phyloP scores from a whole-genome alignment of 1,284 basidiomycete genomes.

The Leccinum insolens region DNA sequence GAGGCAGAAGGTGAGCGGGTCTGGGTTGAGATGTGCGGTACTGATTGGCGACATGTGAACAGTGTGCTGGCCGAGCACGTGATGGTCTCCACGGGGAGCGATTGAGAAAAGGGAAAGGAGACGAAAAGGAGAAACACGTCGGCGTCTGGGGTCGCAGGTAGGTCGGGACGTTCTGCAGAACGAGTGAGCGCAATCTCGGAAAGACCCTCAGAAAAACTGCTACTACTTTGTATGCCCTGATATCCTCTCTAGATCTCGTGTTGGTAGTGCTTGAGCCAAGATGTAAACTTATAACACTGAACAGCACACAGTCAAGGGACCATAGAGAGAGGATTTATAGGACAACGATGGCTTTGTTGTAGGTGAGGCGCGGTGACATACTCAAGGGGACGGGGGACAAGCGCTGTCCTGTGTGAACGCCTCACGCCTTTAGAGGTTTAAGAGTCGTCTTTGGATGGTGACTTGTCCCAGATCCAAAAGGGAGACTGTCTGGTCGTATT shows the following conservation, averaged over 20 bases:
- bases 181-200: conserved; percentile 12
- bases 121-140: conserved; percentile 29
- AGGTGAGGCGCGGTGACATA: too few relatives aligned
- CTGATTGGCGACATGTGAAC: conserved; percentile 87
- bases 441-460: too few relatives aligned
- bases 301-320: too few relatives aligned
- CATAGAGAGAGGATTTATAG: too few relatives aligned
- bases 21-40: conserved; percentile 82
- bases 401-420: too few relatives aligned
- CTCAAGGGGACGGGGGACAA: too few relatives aligned
- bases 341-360: too few relatives aligned
- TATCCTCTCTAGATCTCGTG: conserved; percentile 1
- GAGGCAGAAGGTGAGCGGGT: conserved; percentile 73
- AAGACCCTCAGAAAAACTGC: not conserved
- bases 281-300: too few relatives aligned
- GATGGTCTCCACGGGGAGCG: conserved; percentile 38
- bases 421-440: too few relatives aligned
- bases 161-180: conserved; percentile 37
- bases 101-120: conserved; percentile 40
- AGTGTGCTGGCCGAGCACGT: conserved; percentile 86
- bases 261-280: too few relatives aligned
- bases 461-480: too few relatives aligned
- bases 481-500: too few relatives aligned
- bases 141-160: conserved; percentile 46
- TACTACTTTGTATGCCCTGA: conserved; percentile 33